phyloP scores from a whole-genome alignment of 2,329 filamentous ascomycete species.

The Penicillium psychrosexuale region DNA sequence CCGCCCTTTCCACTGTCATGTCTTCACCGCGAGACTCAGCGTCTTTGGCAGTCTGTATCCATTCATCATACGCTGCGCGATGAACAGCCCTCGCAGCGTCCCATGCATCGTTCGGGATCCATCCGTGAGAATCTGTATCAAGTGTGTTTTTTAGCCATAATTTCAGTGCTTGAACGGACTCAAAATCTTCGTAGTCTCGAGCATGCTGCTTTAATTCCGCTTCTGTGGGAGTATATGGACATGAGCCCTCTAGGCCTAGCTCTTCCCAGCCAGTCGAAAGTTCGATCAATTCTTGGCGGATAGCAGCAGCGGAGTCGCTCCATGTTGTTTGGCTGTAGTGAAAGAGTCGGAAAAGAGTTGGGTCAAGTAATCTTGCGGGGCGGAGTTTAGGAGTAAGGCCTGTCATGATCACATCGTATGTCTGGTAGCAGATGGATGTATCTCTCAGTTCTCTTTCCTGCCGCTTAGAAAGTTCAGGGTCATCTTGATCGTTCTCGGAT shows the following conservation, averaged over 20 bases:
- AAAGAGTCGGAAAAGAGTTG: slow-evolving; percentile 31
- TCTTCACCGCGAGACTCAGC: slow-evolving; percentile 19
- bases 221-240: slow-evolving; percentile 25
- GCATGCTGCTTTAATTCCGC: slow-evolving; percentile 26
- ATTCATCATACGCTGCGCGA: slow-evolving; percentile 27
- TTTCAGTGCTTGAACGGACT: slow-evolving; percentile 29
- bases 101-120: slow-evolving; percentile 34
- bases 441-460: slow-evolving; percentile 16
- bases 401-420: slow-evolving; percentile 29
- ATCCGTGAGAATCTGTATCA: slow-evolving; percentile 32
- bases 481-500: too few relatives aligned
- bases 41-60: slow-evolving; percentile 29
- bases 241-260: slow-evolving; percentile 24
- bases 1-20: slow-evolving; percentile 26
- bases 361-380: slow-evolving; percentile 26
- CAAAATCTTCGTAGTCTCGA: slow-evolving; percentile 32
- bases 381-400: slow-evolving; percentile 24
- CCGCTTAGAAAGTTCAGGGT: too few relatives aligned
- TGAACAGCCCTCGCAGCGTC: slow-evolving; percentile 27
- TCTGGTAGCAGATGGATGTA: slow-evolving; percentile 28
- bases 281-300: slow-evolving; percentile 34
- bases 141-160: slow-evolving; percentile 26
- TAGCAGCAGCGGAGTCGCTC: slow-evolving; percentile 23
- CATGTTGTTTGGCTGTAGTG: slow-evolving; percentile 32
- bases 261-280: slow-evolving; percentile 27